phyloP scores from a whole-genome alignment of 139 green algal species.

The Diplosphaera chodatii region DNA sequence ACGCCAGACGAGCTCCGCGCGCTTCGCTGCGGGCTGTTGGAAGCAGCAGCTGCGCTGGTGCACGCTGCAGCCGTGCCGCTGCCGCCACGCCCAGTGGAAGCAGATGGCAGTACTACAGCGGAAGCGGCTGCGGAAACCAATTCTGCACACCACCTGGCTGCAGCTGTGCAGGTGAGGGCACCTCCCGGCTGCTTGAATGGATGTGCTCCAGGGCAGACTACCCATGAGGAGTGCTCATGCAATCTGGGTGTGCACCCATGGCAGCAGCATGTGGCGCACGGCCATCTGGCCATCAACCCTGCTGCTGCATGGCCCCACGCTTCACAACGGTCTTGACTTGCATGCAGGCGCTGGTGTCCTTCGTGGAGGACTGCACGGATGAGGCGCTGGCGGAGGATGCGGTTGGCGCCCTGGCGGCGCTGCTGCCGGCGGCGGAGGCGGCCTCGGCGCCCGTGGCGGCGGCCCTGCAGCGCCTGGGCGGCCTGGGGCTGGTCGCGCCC shows the following conservation, averaged over 20 bases:
- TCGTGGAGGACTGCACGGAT: constrained; percentile 25
- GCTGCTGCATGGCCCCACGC: too few species aligned
- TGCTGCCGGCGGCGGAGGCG: constrained; percentile 20
- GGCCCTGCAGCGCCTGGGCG: background rate
- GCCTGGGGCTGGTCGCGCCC: constrained; percentile 12
- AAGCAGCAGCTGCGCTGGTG: constrained; percentile 8
- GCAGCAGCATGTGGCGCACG: too few species aligned
- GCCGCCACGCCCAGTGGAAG: background rate
- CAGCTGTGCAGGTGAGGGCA: background rate
- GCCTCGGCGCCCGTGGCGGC: background rate
- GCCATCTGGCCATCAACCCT: too few species aligned
- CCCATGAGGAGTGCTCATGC: too few species aligned
- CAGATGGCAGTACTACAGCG: background rate
- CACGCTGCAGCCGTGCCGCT: background rate
- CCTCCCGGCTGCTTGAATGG: too few species aligned
- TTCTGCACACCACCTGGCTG: background rate
- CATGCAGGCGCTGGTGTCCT: constrained; percentile 19
- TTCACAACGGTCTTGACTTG: background rate
- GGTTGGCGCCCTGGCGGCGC: constrained; percentile 4
- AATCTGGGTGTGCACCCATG: too few species aligned
- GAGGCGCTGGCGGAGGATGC: constrained; percentile 28
- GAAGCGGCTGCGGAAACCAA: too few species aligned
- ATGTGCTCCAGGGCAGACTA: too few species aligned
- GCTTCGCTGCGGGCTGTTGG: constrained; percentile 16
- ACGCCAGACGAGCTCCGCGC: background rate